Conservation (phyloP, 768 basidiomycete genomes). For the Amanita rimosa region DNA sequence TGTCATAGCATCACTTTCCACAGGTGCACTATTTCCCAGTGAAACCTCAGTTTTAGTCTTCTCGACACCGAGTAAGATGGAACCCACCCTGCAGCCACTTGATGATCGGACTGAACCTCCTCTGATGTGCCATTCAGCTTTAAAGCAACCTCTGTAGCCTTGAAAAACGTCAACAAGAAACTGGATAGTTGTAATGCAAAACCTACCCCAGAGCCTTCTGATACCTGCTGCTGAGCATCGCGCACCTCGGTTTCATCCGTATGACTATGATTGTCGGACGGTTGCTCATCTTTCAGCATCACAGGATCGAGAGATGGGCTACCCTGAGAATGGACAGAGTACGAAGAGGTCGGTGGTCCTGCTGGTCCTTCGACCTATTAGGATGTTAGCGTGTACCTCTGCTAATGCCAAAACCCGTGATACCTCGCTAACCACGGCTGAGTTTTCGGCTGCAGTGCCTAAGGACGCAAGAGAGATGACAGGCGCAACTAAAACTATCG, state of each 20-base stretch:
- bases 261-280: background rate
- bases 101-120: too few species aligned
- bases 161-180: too few species aligned
- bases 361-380: constrained; percentile 8
- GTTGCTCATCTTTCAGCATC: constrained; percentile 5
- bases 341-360: constrained; percentile 26
- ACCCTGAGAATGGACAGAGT: constrained; percentile 20
- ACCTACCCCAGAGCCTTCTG: background rate
- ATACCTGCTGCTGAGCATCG: background rate
- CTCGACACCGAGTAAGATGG: too few species aligned
- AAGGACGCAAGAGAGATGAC: background rate
- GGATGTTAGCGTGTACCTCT: background rate
- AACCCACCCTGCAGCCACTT: too few species aligned
- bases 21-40: background rate
- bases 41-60: too few species aligned
- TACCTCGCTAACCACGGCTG: background rate
- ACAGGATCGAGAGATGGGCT: constrained; percentile 14
- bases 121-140: too few species aligned
- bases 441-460: background rate
- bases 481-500: background rate
- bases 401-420: background rate
- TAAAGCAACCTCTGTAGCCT: too few species aligned
- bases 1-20: background rate
- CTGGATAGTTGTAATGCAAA: background rate
- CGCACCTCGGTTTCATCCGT: background rate